These are phyloP conservation scores for Fusarium duplospermum DNA, from an alignment of 2,329 filamentous ascomycete species.

Conservation along the genomic window DNA sequence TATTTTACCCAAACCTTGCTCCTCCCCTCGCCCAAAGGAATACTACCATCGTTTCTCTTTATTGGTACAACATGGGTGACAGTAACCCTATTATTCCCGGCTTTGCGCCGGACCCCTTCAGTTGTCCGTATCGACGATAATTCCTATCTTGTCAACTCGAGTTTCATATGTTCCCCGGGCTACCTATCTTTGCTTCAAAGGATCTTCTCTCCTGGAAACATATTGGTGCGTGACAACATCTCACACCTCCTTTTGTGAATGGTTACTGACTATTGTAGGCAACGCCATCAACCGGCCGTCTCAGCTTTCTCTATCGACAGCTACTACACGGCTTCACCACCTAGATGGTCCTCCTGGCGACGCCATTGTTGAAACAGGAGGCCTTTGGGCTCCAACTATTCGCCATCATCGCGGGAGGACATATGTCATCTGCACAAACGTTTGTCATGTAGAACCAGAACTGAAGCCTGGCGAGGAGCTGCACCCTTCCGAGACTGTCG, in stretches of 20 bases:
- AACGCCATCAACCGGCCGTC: background rate
- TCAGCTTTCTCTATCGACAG: background rate
- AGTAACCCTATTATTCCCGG: background rate
- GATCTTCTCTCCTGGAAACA: background rate
- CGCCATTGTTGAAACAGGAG: conserved; percentile 2
- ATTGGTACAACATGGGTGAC: background rate
- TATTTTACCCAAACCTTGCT: background rate
- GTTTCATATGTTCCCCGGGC: background rate
- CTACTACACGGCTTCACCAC: background rate
- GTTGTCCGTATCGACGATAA: background rate
- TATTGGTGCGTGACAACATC: background rate
- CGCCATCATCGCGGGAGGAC: conserved; percentile 5
- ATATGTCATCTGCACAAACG: conserved; percentile 16
- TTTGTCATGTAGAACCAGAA: background rate
- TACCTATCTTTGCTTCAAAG: background rate
- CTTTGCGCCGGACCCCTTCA: background rate
- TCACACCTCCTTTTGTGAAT: background rate
- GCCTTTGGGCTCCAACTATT: conserved; percentile 22
- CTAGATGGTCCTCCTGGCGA: background rate
- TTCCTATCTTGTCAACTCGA: background rate
- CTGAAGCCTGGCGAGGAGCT: background rate
- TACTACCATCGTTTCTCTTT: background rate
- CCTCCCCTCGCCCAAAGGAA: background rate
- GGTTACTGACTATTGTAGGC: background rate
- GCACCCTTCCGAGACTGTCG: background rate